Conservation (phyloP, 2,329 filamentous ascomycete genomes). For the Hysterium pulicare region DNA sequence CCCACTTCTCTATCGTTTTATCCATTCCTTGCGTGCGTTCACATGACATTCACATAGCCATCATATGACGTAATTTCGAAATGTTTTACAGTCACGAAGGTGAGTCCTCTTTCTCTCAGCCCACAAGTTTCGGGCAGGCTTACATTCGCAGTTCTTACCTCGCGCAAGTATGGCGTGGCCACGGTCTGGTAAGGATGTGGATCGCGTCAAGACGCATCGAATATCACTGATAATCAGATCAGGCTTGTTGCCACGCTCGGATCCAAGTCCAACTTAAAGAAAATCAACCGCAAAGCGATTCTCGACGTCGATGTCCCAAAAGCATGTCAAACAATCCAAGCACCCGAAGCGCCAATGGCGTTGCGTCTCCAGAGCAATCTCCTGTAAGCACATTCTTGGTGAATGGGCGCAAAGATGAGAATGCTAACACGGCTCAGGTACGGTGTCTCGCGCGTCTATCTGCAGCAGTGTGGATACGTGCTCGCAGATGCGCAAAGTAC, state of each 20-base stretch:
- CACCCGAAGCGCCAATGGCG: slow-evolving; percentile 82
- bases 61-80: slow-evolving; percentile 13
- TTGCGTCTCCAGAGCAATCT: slow-evolving; percentile 85
- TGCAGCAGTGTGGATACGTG: slow-evolving; percentile 83
- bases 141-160: slow-evolving; percentile 65
- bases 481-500: slow-evolving; percentile 75
- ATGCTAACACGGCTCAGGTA: slow-evolving; percentile 26
- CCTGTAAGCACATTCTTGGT: slow-evolving; percentile 53
- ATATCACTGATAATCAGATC: slow-evolving; percentile 21
- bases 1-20: background rate
- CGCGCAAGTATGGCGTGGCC: slow-evolving; percentile 82
- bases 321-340: slow-evolving; percentile 83
- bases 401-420: background rate
- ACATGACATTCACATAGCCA: background rate
- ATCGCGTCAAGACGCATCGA: slow-evolving; percentile 1
- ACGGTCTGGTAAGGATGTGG: slow-evolving; percentile 74
- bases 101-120: slow-evolving; percentile 42
- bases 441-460: slow-evolving; percentile 79
- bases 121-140: slow-evolving; percentile 11
- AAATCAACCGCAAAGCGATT: slow-evolving; percentile 80
- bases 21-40: slow-evolving; percentile 6
- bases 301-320: slow-evolving; percentile 81
- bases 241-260: slow-evolving; percentile 93
- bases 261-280: slow-evolving; percentile 65
- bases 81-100: slow-evolving; percentile 99